phyloP scores from a whole-genome alignment of 192 early-diverging fungal species.

The Coemansia guatemalensis region DNA sequence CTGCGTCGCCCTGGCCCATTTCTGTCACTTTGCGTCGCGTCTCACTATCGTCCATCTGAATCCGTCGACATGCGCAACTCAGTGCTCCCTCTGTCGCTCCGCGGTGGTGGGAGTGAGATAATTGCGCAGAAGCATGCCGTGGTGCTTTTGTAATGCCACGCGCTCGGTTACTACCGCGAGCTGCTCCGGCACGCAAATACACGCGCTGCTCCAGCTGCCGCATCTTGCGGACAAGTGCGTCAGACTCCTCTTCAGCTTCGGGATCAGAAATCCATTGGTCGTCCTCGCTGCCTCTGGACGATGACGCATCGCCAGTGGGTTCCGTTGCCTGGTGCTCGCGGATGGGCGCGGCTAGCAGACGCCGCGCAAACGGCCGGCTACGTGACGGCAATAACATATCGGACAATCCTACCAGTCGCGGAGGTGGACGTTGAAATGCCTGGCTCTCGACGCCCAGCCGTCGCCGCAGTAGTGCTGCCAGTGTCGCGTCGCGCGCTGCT shows the following conservation, averaged over 20 bases:
- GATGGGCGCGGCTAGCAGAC: not conserved
- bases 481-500: not conserved
- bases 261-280: conserved; percentile 35
- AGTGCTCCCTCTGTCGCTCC: conserved; percentile 9
- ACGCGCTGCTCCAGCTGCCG: conserved; percentile 4
- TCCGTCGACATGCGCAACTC: conserved; percentile 10
- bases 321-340: not conserved
- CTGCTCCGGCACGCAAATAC: not conserved
- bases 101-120: conserved; percentile 1
- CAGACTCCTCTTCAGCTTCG: conserved; percentile 9
- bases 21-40: conserved; percentile 11
- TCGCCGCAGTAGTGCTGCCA: not conserved
- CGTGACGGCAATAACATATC: not conserved
- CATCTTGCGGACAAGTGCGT: conserved; percentile 1
- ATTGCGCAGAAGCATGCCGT: conserved; percentile 11
- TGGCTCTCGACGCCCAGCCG: not conserved
- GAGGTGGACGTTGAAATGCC: not conserved
- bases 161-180: not conserved
- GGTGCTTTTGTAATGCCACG: not conserved
- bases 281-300: conserved; percentile 6
- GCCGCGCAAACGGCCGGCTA: not conserved
- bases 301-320: not conserved
- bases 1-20: conserved; percentile 33
- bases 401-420: not conserved
- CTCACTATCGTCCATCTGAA: conserved; percentile 17